These are phyloP conservation scores for Uronychia binucleata DNA, from an alignment of 73 alveolate species.

Conservation along the genomic window DNA sequence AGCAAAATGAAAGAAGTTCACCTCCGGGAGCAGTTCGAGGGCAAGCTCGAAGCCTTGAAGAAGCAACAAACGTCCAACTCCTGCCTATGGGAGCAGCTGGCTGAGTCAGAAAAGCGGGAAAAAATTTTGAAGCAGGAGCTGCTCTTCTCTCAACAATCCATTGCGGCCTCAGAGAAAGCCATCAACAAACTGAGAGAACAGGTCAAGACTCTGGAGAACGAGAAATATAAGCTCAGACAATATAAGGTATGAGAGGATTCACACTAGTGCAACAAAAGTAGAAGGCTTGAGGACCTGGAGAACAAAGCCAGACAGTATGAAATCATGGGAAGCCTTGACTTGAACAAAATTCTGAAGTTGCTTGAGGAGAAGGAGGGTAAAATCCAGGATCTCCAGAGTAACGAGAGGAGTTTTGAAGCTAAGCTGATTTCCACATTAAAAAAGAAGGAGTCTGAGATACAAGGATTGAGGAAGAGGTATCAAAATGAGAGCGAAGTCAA, in stretches of 20 bases:
- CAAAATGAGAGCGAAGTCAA: conserved; percentile 39
- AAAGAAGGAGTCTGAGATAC: conserved; percentile 27
- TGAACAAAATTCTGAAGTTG: conserved; percentile 52
- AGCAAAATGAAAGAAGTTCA: conserved; percentile 47
- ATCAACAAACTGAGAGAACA: conserved; percentile 86
- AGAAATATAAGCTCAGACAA: conserved; percentile 59
- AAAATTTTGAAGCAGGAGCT: conserved; percentile 87
- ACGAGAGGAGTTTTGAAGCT: conserved; percentile 22
- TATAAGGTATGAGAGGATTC: conserved; percentile 45
- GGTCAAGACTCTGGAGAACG: conserved; percentile 70
- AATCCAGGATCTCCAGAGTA: conserved; percentile 41
- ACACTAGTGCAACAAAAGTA: conserved; percentile 31
- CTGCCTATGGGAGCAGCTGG: conserved; percentile 91
- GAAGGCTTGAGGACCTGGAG: conserved; percentile 70
- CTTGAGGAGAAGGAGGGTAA: conserved; percentile 44
- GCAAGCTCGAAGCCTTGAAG: conserved; percentile 83
- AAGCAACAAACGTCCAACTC: conserved; percentile 85
- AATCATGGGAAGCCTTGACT: conserved; percentile 57
- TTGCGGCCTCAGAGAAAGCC: conserved; percentile 92
- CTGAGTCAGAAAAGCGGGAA: conserved; percentile 92
- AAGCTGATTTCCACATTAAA: background rate
- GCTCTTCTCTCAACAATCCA: conserved; percentile 84
- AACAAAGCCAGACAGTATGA: conserved; percentile 63
- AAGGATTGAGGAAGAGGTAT: conserved; percentile 20
- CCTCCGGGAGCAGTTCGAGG: conserved; percentile 71